Evolutionary conservation across 768 basidiomycete genomes (phyloP).

Genomic region (Kwoniella sp.): DNA sequence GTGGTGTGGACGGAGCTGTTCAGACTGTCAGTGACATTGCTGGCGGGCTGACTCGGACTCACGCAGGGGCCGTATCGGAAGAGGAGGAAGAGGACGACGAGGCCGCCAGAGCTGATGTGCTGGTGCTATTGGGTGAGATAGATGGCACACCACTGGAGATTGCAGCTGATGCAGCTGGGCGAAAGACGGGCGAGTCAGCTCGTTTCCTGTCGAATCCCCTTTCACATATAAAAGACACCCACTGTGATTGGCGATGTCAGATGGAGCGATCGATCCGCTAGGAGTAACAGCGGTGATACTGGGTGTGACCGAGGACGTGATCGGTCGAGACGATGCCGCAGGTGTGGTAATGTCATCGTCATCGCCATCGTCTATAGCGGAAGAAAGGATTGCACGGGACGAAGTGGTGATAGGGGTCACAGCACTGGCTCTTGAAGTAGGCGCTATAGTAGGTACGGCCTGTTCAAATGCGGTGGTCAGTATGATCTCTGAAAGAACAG

Average conservation of each 20-base stretch:
- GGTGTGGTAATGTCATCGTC: not conserved
- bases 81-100: not conserved
- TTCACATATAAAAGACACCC: not conserved
- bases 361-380: not conserved
- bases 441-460: too few relatives aligned
- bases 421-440: too few relatives aligned
- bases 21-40: not conserved
- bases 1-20: constrained; percentile 12
- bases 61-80: not conserved
- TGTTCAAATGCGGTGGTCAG: too few relatives aligned
- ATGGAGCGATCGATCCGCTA: not conserved
- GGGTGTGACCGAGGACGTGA: not conserved
- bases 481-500: not conserved
- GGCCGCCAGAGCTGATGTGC: not conserved
- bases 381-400: not conserved
- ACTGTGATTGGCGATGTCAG: not conserved
- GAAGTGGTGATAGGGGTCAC: too few relatives aligned
- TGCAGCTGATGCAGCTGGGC: not conserved
- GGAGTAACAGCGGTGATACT: not conserved
- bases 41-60: not conserved
- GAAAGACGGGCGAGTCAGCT: not conserved
- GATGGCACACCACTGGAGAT: too few relatives aligned
- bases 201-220: not conserved
- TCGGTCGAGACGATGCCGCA: not conserved
- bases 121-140: not conserved